Evolutionary conservation across 345 rosid genomes (phyloP).

Genomic region (Cardiospermum halicacabum): DNA sequence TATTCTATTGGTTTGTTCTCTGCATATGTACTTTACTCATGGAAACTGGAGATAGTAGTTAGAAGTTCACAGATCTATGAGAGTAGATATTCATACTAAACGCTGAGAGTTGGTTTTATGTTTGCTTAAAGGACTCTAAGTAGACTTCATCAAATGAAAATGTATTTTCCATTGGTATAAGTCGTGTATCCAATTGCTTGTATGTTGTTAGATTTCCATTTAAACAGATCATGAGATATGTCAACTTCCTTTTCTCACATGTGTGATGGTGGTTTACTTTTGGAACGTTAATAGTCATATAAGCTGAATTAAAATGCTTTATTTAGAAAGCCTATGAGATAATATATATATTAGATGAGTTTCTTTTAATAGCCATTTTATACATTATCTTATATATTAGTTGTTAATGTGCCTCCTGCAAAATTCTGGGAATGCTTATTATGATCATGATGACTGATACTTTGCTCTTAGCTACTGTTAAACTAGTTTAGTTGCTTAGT

Average conservation of each 20-base stretch:
- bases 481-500: background rate
- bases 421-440: background rate
- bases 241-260: background rate
- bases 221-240: background rate
- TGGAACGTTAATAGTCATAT: background rate
- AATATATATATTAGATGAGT: background rate
- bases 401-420: background rate
- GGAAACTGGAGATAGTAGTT: background rate
- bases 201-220: background rate
- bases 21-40: background rate
- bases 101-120: background rate
- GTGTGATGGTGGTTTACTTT: background rate
- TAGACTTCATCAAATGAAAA: slow-evolving; percentile 1
- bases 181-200: background rate
- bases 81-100: background rate
- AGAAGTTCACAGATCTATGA: background rate
- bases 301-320: background rate
- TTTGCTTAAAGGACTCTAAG: background rate
- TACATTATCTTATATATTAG: background rate
- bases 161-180: background rate
- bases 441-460: background rate
- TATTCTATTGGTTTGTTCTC: background rate
- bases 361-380: background rate
- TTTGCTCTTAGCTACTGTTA: background rate
- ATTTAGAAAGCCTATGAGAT: background rate